Base-by-base conservation (phyloP, 257 asterid species). In the Lycium barbarum region DNA sequence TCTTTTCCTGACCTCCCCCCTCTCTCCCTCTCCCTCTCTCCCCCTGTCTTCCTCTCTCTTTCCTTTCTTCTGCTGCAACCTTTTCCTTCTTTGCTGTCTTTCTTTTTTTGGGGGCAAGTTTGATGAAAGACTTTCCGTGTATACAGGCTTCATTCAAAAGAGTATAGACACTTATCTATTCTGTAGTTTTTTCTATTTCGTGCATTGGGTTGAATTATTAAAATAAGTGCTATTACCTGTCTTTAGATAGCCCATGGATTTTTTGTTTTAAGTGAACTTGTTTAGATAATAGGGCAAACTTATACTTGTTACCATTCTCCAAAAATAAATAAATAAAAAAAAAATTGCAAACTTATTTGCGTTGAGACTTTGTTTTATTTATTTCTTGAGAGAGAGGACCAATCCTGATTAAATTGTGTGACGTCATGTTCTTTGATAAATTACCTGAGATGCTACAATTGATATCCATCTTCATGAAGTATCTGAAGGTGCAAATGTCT, bases 391-490 rank as follows among this genome's bases (percentile, higher is more conserved):
- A 26, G 33, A 26, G 33, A 26, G 33, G 33, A 26, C 33, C 33
- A 26, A 1, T 26, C 33, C 33, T 26, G 22, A 33, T 78, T 26
- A 53, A 54, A 78, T 78, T 78, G 47, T 17, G 49, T 9, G 13
- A 53, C 20, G 40, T 26, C 9, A 53, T 26, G 82, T 26, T 51
- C 82, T 12, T 22, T 78, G 49, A 78, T 78, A 20, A 35, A 53
- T 78, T 78, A 53, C 65, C 15, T 78, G 20, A 53, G 47, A 53
- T 78, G 59, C 33, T 14, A 53, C 22, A 53, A 33, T 78, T 53
- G 62, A 14, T 78, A 78, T 26, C 82, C 82, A 78, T 51, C 47
- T 17, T 53, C 47, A 51, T 53, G 82, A 76, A 78, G 65, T 78
- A 78, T 53, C 61, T 78, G 65, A 53, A 78, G 65, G 45, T 53